Evolutionary conservation across 164 flowering plant genomes (phyloP), one percentile per base, ranked within the genome.

Genomic region (Sedum album): DNA sequence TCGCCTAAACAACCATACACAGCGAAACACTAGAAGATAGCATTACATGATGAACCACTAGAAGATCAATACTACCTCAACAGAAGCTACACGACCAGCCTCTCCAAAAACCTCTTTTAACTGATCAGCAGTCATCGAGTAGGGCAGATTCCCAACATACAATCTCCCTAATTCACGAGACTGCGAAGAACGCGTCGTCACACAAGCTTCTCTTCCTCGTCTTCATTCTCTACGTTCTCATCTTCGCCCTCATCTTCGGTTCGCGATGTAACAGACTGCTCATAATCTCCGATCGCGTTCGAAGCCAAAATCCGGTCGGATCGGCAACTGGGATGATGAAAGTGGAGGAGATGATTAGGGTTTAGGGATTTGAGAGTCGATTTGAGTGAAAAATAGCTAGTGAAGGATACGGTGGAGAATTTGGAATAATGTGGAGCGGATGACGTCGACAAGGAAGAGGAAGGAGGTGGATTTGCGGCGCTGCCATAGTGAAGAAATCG

Each of bases 81-180:
- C 89, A 61, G 76, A 49, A 35, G 53, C 71, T 28, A 93, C 96
- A 31, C 67, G 66, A 51, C 98, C 98, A 62, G 92, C 91, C 74
- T 88, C 88, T 5, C 61, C 71, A 46, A 93, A 93, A 44, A 81
- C 33, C 65, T 90, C 82, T 7, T 81, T 46, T 76, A 93, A 80
- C 62, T 88, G 80, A 7, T 83, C 69, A 60, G 91, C 73, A 48
- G 87, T 85, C 83, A 87, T 84, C 0, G 89, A 33, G 70, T 76
- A 93, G 1, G 96, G 90, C 73, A 93, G 82, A 61, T 90, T 92
- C 21, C 98, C 98, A 55, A 92, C 90, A 48, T 82, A 92, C 14
- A 93, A 72, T 69, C 86, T 86, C 49, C 82, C 77, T 5, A 64
- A 74, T 36, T 72, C 82, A 8, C 64, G 30, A 1, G 82, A 63